phyloP scores from a whole-genome alignment of 148 eudicot genomes.

The Amaranthus palmeri region DNA sequence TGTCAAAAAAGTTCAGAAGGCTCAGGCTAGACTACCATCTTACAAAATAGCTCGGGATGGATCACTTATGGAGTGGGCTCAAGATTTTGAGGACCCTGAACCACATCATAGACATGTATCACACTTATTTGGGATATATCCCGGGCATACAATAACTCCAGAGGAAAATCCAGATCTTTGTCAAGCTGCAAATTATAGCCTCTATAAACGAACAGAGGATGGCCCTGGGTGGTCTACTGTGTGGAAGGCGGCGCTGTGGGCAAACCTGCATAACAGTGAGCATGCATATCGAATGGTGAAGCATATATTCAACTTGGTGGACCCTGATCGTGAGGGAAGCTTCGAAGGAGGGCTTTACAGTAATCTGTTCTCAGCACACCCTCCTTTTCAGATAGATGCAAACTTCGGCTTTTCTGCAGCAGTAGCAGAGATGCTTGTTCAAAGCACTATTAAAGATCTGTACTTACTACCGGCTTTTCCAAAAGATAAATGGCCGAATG shows the following conservation, averaged over 20 bases:
- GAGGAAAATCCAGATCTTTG: conserved; percentile 70
- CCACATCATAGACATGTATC: conserved; percentile 79
- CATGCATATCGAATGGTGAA: conserved; percentile 74
- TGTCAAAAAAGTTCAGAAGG: conserved; percentile 49
- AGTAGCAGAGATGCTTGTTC: conserved; percentile 85
- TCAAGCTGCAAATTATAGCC: conserved; percentile 65
- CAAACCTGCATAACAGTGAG: conserved; percentile 55
- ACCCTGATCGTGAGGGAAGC: conserved; percentile 53
- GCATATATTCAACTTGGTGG: conserved; percentile 71
- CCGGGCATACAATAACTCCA: conserved; percentile 71
- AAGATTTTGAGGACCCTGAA: conserved; percentile 71
- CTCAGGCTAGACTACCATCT: conserved; percentile 55
- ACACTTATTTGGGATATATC: conserved; percentile 75
- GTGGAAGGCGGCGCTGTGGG: conserved; percentile 83
- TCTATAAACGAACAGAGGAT: conserved; percentile 66
- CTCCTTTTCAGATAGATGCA: conserved; percentile 92
- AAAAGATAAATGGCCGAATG: conserved; percentile 68
- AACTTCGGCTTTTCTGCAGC: conserved; percentile 89
- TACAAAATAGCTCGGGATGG: conserved; percentile 62
- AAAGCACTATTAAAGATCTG: conserved; percentile 75
- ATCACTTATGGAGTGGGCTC: conserved; percentile 82
- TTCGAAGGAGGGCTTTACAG: conserved; percentile 82
- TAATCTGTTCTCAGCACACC: conserved; percentile 84
- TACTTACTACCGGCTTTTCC: conserved; percentile 86
- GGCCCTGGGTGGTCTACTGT: conserved; percentile 98